Evolutionary conservation across 2,329 filamentous ascomycete genomes (phyloP).

Genomic region (Calonectria leucothoes): DNA sequence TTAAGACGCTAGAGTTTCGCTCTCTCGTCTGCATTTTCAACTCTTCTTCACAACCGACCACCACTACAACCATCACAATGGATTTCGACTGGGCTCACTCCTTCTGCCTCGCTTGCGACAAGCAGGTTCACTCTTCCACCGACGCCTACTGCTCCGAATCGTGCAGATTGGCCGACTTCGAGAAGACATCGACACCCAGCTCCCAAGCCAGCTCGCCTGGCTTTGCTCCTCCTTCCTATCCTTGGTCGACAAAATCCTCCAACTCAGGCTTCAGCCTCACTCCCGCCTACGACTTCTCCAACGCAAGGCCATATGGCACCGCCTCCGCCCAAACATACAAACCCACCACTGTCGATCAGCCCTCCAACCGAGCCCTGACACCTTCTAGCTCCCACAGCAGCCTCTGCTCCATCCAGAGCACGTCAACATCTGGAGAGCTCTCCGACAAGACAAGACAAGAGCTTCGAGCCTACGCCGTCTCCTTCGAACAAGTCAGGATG

Average conservation of each 20-base stretch:
- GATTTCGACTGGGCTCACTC: slow-evolving; percentile 83
- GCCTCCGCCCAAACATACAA: slow-evolving; percentile 55
- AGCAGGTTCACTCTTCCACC: slow-evolving; percentile 77
- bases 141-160: slow-evolving; percentile 92
- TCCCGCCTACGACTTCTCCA: slow-evolving; percentile 80
- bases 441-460: slow-evolving; percentile 84
- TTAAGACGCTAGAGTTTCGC: slow-evolving; percentile 19
- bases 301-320: slow-evolving; percentile 67
- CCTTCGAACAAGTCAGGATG: slow-evolving; percentile 83
- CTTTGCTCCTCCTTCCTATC: slow-evolving; percentile 62
- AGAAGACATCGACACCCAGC: slow-evolving; percentile 72
- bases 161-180: slow-evolving; percentile 88
- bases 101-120: slow-evolving; percentile 95
- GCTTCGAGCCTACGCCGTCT: slow-evolving; percentile 86
- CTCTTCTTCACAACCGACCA: slow-evolving; percentile 23
- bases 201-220: slow-evolving; percentile 70
- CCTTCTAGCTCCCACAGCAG: slow-evolving; percentile 87
- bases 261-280: slow-evolving; percentile 73
- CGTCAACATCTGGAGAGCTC: slow-evolving; percentile 66
- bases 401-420: slow-evolving; percentile 81
- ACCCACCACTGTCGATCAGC: slow-evolving; percentile 35
- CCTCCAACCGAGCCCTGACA: slow-evolving; percentile 60
- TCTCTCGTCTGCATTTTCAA: slow-evolving; percentile 23
- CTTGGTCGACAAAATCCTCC: slow-evolving; percentile 55
- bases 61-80: slow-evolving; percentile 51